phyloP scores from a whole-genome alignment of 176 grass and related monocot species.

The Zoysia japonica region DNA sequence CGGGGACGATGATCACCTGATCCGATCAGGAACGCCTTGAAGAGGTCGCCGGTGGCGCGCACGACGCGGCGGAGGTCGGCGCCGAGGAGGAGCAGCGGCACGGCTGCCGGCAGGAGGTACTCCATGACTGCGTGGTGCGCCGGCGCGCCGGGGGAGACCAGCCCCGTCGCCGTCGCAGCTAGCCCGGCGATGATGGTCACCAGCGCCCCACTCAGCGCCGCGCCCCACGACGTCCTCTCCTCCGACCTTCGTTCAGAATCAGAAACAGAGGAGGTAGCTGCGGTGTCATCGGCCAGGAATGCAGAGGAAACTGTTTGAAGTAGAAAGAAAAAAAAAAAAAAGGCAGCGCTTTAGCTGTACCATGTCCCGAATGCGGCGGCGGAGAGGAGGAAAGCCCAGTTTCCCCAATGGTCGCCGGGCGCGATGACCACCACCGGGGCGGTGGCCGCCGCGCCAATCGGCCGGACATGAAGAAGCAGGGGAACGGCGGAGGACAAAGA shows the following conservation, averaged over 20 bases:
- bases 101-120: slow-evolving; percentile 68
- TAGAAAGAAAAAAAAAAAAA: too few species aligned
- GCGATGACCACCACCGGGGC: slow-evolving; percentile 42
- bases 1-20: neutral
- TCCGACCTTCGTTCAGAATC: slow-evolving; percentile 30
- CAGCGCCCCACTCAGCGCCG: slow-evolving; percentile 68
- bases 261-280: neutral
- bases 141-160: slow-evolving; percentile 63
- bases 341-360: neutral
- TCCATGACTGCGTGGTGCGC: slow-evolving; percentile 72
- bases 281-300: neutral
- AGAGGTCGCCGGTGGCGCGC: slow-evolving; percentile 68
- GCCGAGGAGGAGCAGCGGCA: slow-evolving; percentile 80
- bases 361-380: slow-evolving; percentile 85
- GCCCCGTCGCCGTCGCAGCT: slow-evolving; percentile 49
- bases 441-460: neutral
- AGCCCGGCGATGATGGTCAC: slow-evolving; percentile 75
- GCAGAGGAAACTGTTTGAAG: too few species aligned
- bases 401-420: slow-evolving; percentile 75
- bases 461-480: slow-evolving; percentile 26
- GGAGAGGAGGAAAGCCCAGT: slow-evolving; percentile 82
- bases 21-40: slow-evolving; percentile 82
- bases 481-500: neutral
- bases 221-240: slow-evolving; percentile 67
- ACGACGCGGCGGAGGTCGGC: slow-evolving; percentile 84